phyloP scores from a whole-genome alignment of 257 asterid genomes.

The Nicotiana knightiana region DNA sequence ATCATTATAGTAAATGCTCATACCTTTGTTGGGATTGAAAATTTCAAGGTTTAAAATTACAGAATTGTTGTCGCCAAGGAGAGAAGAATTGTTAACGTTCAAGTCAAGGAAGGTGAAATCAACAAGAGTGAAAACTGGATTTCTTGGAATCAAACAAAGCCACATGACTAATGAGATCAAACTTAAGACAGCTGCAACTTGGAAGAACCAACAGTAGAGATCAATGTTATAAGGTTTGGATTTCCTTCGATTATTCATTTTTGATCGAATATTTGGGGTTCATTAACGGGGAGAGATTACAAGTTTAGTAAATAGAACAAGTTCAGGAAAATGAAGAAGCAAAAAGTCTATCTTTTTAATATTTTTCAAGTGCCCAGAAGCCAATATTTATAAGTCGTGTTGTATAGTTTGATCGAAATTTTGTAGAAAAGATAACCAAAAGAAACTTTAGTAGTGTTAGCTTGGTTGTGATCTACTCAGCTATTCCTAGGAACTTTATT shows the following conservation, averaged over 20 bases:
- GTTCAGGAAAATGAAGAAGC: neutral
- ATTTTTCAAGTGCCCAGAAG: neutral
- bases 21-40: constrained; percentile 12
- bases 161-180: constrained; percentile 6
- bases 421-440: neutral
- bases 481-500: neutral
- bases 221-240: neutral
- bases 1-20: neutral
- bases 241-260: neutral
- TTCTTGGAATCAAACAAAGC: constrained; percentile 1
- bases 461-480: neutral
- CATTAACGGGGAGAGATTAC: neutral
- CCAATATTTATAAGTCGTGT: neutral
- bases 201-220: constrained; percentile 11
- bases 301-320: neutral
- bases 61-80: neutral
- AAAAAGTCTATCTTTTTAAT: neutral
- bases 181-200: constrained; percentile 1
- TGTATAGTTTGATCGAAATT: neutral
- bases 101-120: neutral
- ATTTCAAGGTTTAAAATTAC: neutral
- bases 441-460: neutral
- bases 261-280: neutral
- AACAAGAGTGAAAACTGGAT: constrained; percentile 4
- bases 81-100: neutral